Evolutionary conservation across 805 yeast species (phyloP).

Genomic region (Lipomyces orientalis): DNA sequence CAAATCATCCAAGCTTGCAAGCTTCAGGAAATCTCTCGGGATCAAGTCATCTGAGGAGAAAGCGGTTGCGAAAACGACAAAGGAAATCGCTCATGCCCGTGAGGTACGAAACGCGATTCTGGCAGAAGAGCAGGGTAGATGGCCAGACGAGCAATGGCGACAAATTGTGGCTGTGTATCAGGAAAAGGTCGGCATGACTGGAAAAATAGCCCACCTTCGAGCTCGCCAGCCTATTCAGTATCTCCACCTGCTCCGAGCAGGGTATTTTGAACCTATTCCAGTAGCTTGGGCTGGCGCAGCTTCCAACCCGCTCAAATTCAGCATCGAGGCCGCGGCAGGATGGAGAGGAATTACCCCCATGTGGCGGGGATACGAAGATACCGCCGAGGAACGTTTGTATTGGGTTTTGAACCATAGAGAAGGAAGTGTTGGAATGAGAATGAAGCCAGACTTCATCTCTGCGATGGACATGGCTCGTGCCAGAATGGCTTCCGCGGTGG

Average conservation of each 20-base stretch:
- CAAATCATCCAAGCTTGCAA: constrained; percentile 1
- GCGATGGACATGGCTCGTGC: background rate
- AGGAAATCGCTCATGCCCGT: background rate
- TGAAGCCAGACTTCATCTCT: constrained; percentile 1
- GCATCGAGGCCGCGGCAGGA: background rate
- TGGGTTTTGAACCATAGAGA: constrained; percentile 1
- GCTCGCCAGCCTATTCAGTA: background rate
- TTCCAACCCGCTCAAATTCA: constrained; percentile 1
- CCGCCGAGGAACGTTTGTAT: constrained; percentile 1
- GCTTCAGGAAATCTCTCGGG: constrained; percentile 1
- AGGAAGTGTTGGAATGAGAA: background rate
- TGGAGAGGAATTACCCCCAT: background rate
- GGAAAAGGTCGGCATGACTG: background rate
- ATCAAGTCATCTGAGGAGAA: background rate
- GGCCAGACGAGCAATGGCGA: constrained; percentile 3
- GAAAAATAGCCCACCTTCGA: background rate
- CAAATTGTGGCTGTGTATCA: background rate
- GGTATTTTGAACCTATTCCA: constrained; percentile 1
- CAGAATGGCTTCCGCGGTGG: constrained; percentile 1
- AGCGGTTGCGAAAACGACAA: background rate
- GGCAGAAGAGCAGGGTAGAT: constrained; percentile 2
- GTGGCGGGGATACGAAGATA: background rate
- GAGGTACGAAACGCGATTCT: background rate
- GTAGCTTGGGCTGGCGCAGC: background rate
- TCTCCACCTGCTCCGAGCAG: constrained; percentile 3